Evolutionary conservation across 2,329 filamentous ascomycete genomes (phyloP), one percentile per base, ranked within the genome.

Genomic region (Fusarium sambucinum): DNA sequence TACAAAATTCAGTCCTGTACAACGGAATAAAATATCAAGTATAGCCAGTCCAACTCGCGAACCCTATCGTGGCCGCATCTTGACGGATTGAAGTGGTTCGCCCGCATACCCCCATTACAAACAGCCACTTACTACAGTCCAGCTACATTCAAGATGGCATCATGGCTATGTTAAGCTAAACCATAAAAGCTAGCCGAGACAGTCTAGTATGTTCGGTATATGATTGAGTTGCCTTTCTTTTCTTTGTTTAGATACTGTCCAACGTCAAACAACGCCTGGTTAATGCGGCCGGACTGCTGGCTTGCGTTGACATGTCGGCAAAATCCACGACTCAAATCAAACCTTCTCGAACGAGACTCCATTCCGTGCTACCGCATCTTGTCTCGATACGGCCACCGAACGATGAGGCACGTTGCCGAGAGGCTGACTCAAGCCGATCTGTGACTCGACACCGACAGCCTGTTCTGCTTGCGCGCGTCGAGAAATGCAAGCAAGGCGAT

Each of bases 1-100:
- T 17, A 27, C 21, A 40, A 30, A 25, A 32, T 30, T 27, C 35
- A 33, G 11, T 35, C 37, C 30, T 69, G 66, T 69, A 48, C 25
- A 30, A 51, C 63, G 29, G n/a, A 44, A 30, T 21, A 25, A 51
- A 35, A 32, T 56, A 16, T 27, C 16, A 17, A 16, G 13, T 41
- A 53, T 67, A n/a, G 40, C 40, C 40, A 52, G 44, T 35, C 21
- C 45, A 32, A 42, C 37, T 30, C 17, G 51, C 55, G 55, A 47
- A 62, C 65, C 47, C 42, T 32, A 21, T 44, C 21, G 16, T 41
- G 27, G 41, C 27, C 19, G 41, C 17, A 45, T 23, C 35, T 25
- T 45, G 37, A 37, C 29, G 13, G 25, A 38, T 32, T 60, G 25
- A 38, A 35, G 27, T 59, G 66, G 66, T 69, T 69, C 66, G 66